phyloP scores from a whole-genome alignment of 371 early-diverging fungal genomes.

The Rhizopus microsporus region DNA sequence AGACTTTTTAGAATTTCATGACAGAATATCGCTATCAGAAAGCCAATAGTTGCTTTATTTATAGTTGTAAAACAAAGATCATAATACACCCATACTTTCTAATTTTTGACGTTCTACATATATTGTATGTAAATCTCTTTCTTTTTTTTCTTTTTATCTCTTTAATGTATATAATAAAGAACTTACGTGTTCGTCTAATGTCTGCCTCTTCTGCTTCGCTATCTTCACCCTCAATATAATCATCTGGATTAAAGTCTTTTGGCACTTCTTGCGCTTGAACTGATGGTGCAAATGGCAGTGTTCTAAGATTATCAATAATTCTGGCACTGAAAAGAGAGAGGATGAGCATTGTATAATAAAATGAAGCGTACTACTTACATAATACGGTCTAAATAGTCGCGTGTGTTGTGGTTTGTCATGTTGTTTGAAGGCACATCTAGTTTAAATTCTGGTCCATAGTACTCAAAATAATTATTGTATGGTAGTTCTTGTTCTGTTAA shows the following conservation, averaged over 20 bases:
- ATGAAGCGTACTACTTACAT: slow-evolving; percentile 51
- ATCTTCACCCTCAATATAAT: slow-evolving; percentile 50
- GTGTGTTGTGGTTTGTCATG: slow-evolving; percentile 95
- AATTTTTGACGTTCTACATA: slow-evolving; percentile 35
- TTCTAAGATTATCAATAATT: slow-evolving; percentile 89
- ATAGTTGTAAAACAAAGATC: background rate
- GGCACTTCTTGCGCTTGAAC: slow-evolving; percentile 86
- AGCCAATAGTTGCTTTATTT: background rate
- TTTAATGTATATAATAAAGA: background rate
- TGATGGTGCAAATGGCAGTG: slow-evolving; percentile 90
- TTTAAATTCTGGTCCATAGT: slow-evolving; percentile 93
- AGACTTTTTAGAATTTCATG: slow-evolving; percentile 38
- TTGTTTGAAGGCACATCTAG: slow-evolving; percentile 93
- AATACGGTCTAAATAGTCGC: slow-evolving; percentile 87
- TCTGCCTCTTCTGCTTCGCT: slow-evolving; percentile 52
- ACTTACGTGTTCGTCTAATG: slow-evolving; percentile 46
- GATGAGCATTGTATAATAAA: background rate
- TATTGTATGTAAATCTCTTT: background rate
- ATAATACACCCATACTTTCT: slow-evolving; percentile 36
- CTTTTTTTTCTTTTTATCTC: background rate
- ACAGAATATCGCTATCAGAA: background rate
- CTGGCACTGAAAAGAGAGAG: slow-evolving; percentile 48
- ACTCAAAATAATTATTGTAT: slow-evolving; percentile 93
- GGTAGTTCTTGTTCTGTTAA: slow-evolving; percentile 74
- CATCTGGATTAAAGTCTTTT: slow-evolving; percentile 47